Base-by-base conservation (phyloP, 306 rosid genomes). In the Pterocarpus santalinus region DNA sequence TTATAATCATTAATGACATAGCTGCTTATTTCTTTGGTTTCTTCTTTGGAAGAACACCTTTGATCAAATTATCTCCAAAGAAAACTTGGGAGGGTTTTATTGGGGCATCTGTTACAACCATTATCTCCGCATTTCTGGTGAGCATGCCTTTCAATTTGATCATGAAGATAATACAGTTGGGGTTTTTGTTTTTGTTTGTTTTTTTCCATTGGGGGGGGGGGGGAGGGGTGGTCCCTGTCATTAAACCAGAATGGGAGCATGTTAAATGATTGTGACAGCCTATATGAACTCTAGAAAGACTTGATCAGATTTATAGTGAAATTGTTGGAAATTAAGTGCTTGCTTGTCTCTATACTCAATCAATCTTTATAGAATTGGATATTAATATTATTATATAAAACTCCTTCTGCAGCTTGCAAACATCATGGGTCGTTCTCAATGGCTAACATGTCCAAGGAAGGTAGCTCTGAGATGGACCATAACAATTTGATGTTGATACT, bases 1-100 rank as follows among this genome's bases (percentile, higher is more conserved):
- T 96, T 72, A 96, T 96, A 78, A 98, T 80, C 76, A 96, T 96
- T 80, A 93, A 93, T 86, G 99, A 96, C 84, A 96, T 96, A 80
- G 94, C 90, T 80, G 99, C 99, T 72, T 96, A 96, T 87, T 3
- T 92, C 72, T 89, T 92, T 74, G 98, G 99, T 69, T 96, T 96
- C 86, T 96, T 93, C 87, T 93, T 96, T 83, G 98, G 99, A 86
- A 88, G 72, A 85, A 96, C 99, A 82, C 99, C 99, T 44, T 87
- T 96, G 90, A 96, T 96, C 86, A 93, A 96, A 88, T 80, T 96
- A 81, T 96, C 98, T 69, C 99, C 99, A 43, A 96, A 96, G 90
- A 96, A 96, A 92, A 96, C 99, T 66, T 93, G 99, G 99, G 99
- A 96, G 90, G 99, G 99, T 69, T 96, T 96, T 88, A 91, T 96